Evolutionary conservation across 768 basidiomycete genomes (phyloP).

Genomic region (Royoungia palumana): DNA sequence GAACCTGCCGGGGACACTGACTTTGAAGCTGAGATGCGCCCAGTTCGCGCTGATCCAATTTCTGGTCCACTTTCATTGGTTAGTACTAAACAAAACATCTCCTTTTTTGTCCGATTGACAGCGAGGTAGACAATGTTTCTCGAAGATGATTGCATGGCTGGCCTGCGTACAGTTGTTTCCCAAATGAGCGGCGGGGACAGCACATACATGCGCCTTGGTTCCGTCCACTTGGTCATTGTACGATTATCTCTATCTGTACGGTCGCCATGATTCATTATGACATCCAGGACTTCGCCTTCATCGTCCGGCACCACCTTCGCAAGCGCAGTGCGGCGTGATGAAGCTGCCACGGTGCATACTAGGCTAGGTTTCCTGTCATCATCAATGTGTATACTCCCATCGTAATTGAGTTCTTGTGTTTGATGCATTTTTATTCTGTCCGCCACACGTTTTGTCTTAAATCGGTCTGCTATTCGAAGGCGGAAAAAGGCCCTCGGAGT

Average conservation of each 20-base stretch:
- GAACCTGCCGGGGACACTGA: conserved; percentile 11
- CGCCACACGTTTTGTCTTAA: conserved; percentile 5
- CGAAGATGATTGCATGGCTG: conserved; percentile 22
- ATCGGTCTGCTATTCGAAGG: conserved; percentile 1
- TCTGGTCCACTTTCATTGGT: conserved; percentile 15
- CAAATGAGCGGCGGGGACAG: conserved; percentile 18
- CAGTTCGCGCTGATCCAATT: neutral
- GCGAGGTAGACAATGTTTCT: conserved; percentile 2
- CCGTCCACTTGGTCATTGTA: conserved; percentile 22
- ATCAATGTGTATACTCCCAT: conserved; percentile 5
- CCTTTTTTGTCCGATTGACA: conserved; percentile 6
- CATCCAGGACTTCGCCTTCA: conserved; percentile 22
- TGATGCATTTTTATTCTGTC: conserved; percentile 1
- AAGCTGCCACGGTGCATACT: conserved; percentile 3
- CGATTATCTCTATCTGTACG: neutral
- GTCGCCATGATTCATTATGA: conserved; percentile 2
- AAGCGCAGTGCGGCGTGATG: neutral
- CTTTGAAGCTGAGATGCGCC: conserved; percentile 2
- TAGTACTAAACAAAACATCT: neutral
- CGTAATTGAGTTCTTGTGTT: conserved; percentile 11
- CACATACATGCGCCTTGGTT: conserved; percentile 10
- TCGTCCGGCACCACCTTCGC: conserved; percentile 13
- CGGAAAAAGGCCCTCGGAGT: neutral
- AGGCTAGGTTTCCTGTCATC: conserved; percentile 5
- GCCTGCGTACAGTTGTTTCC: conserved; percentile 18